These are phyloP conservation scores for Corynascus novoguineensis DNA, from an alignment of 495 filamentous ascomycete genomes.

Conservation along the genomic window DNA sequence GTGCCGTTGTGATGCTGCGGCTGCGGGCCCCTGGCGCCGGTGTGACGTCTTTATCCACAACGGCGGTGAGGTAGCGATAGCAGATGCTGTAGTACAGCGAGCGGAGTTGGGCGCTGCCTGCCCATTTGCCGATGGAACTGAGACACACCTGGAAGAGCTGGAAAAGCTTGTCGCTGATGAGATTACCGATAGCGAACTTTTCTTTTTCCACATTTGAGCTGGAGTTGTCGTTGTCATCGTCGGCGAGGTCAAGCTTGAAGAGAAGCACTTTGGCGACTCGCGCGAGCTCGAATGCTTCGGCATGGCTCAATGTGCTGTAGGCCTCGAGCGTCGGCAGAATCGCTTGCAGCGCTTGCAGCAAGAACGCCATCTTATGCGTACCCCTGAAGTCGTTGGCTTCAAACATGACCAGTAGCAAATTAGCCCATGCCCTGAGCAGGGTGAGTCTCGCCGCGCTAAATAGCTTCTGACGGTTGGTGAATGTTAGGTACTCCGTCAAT, in stretches of 20 bases:
- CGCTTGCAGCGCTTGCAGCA: slow-evolving; percentile 77
- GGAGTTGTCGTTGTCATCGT: slow-evolving; percentile 38
- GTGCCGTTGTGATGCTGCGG: slow-evolving; percentile 34
- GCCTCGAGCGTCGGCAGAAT: slow-evolving; percentile 79
- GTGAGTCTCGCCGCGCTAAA: slow-evolving; percentile 54
- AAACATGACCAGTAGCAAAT: slow-evolving; percentile 71
- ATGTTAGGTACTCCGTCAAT: slow-evolving; percentile 51
- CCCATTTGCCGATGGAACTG: slow-evolving; percentile 64
- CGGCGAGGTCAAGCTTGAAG: slow-evolving; percentile 58
- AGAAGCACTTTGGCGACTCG: slow-evolving; percentile 71
- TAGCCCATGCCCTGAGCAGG: slow-evolving; percentile 72
- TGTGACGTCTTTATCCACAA: slow-evolving; percentile 50
- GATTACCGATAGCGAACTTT: slow-evolving; percentile 54
- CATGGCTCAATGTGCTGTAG: slow-evolving; percentile 57
- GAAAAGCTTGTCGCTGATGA: slow-evolving; percentile 82
- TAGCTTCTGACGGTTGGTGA: slow-evolving; percentile 58
- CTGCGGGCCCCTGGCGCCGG: neutral
- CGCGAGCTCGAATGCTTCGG: slow-evolving; percentile 67
- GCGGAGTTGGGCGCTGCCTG: slow-evolving; percentile 62
- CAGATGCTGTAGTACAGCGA: slow-evolving; percentile 83
- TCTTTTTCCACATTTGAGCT: slow-evolving; percentile 36
- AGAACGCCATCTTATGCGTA: slow-evolving; percentile 61
- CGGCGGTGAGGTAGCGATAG: slow-evolving; percentile 73
- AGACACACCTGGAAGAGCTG: slow-evolving; percentile 84
- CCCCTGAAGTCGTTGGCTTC: slow-evolving; percentile 69